Percentiles rank a stretch among this genome's conserved stretches.
Conservation (phyloP, 257 asterid genomes). For the Plantago major region DNA sequence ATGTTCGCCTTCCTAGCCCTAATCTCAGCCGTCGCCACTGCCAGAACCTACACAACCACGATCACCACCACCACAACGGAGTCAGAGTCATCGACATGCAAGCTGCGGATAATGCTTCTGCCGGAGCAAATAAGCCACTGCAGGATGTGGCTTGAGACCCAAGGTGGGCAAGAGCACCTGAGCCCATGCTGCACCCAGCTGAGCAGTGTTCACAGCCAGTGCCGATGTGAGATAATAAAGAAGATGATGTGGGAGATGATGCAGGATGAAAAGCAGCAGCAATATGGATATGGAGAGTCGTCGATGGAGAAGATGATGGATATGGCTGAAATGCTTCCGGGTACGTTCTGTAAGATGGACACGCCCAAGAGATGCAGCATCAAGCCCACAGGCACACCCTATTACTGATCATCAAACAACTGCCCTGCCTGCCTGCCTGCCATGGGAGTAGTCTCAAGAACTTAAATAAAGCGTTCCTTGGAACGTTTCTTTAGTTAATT, state of each 20-base stretch:
- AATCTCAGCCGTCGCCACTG: not conserved
- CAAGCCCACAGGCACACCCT: not conserved
- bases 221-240: slow-evolving; percentile 2
- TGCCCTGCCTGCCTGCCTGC: not conserved
- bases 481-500: too few relatives aligned
- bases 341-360: not conserved
- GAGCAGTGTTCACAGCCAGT: not conserved
- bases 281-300: not conserved
- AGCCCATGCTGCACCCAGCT: slow-evolving; percentile 4
- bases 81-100: not conserved
- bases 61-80: not conserved
- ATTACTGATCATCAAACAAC: not conserved
- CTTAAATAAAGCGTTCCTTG: too few relatives aligned
- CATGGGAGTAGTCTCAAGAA: too few relatives aligned
- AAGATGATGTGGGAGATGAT: not conserved
- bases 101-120: not conserved
- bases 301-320: not conserved
- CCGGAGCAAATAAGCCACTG: slow-evolving; percentile 2
- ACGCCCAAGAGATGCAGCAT: not conserved
- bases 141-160: not conserved
- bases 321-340: not conserved
- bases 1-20: not conserved
- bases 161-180: not conserved
- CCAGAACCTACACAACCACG: slow-evolving; percentile 1
- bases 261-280: not conserved